Base-by-base conservation (phyloP, 345 rosid species). In the Sonneratia caseolaris region DNA sequence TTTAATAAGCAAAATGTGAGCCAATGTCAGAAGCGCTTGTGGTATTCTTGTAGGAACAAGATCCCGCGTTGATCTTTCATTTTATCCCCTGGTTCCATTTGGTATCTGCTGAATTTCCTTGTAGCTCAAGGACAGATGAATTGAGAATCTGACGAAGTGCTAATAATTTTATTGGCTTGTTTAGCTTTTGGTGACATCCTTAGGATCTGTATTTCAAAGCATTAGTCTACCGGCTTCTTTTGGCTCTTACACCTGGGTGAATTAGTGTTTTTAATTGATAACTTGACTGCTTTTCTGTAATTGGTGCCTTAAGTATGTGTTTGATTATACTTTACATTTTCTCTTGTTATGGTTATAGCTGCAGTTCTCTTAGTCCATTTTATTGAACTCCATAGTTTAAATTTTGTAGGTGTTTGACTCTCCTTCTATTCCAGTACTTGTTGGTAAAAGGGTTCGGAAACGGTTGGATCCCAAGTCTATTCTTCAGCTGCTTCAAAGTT, bases 391-490 rank as follows among this genome's bases (percentile, higher is more conserved):
- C 36, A 36, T 61, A 57, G 38, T 56, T 68, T 35, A 42, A 32
- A 48, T 49, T 7, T 16, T 70, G 74, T 73, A 94, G 97, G 98
- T 89, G 24, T 94, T 80, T 84, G 97, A 94, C 84, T 75, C 95
- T 48, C 98, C 98, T 65, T 75, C 73, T 77, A 73, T 91, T 79
- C 85, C 86, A 48, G 83, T 91, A 43, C 73, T 80, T 72, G 91
- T 91, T 70, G 89, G 97, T 51, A 86, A 85, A 73, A 79, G 86
- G 76, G 77, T 82, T 72, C 82, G 96, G 64, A 91, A 84, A 78
- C 95, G 96, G 69, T 82, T 91, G 76, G 97, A 94, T 82, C 84
- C 87, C 12, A 87, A 83, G 83, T 85, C 93, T 55, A 91, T 91
- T 16, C 88, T 91, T 62, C 82, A 83, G 72, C 73, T 91, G 88